Base-by-base conservation (phyloP, 2,329 filamentous ascomycete species). In the Elsinoe australis region DNA sequence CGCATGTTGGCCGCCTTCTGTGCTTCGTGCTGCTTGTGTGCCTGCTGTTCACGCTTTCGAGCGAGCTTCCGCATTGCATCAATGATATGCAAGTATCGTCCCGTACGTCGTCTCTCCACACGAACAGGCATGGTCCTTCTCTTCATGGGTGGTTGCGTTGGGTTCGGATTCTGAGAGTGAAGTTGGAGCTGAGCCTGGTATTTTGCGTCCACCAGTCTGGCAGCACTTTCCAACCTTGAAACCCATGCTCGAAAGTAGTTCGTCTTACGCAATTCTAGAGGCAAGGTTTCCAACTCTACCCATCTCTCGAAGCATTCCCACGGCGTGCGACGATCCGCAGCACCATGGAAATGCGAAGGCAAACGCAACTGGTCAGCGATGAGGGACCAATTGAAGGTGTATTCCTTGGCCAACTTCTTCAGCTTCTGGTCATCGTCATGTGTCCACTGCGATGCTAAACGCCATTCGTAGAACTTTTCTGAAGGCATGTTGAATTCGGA, bases 301-400 rank as follows among this genome's bases (percentile, higher is more conserved):
- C 90, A 98, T 34, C 92, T 79, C 66, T 98, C 92, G 58, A 98
- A 98, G 62, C 92, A 98, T 68, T 98, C 92, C 92, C 92, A 98
- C 0, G 90, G 88, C 2, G 90, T 96, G 39, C 92, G 79, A 53
- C 92, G 78, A 62, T 96, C 90, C 8, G 87, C 81, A 1, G 87
- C 87, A 15, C 89, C 90, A n/a, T 80, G 76, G 60, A 87, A 94
- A 10, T 81, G 64, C 0, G 87, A 94, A 46, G 79, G 80, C 12
- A 83, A 76, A 1, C 80, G 76, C 47, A 96, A 71, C 51, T 90
- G 82, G 56, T 79, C 85, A 1, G 89, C 86, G 47, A 96, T 95
- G 4, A 98, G 73, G 2, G 88, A 94, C 92, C 92, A 98, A 59
- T 98, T 98, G 70, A 95, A 96, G 0, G 87, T 87, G 60, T 92